These are phyloP conservation scores for Aspergillus sclerotioniger DNA, from an alignment of 495 filamentous ascomycete species.

Conservation along the genomic window DNA sequence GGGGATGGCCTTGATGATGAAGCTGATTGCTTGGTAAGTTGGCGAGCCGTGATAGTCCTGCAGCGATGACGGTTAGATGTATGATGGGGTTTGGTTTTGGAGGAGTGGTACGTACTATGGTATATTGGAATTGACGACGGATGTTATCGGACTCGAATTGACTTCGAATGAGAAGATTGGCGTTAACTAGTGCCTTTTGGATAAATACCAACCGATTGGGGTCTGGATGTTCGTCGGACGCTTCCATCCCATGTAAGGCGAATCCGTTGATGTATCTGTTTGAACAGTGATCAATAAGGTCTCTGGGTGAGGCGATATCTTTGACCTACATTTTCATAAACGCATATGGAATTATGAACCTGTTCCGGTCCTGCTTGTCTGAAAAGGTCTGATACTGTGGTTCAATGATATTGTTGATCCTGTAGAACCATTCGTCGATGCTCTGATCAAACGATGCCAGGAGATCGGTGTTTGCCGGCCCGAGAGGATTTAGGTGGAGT, in stretches of 20 bases:
- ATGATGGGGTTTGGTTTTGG: no score
- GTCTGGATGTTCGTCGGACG: background rate
- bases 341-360: slow-evolving; percentile 6
- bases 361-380: slow-evolving; percentile 4
- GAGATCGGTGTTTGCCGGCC: background rate
- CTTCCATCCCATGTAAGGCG: background rate
- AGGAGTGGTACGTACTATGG: background rate
- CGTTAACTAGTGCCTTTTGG: slow-evolving; percentile 1
- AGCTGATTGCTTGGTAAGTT: slow-evolving; percentile 4
- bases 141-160: slow-evolving; percentile 6
- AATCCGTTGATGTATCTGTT: slow-evolving; percentile 1
- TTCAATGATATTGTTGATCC: slow-evolving; percentile 5
- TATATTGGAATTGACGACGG: background rate
- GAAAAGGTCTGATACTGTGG: slow-evolving; percentile 3
- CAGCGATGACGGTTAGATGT: no score
- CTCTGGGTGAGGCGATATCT: no score
- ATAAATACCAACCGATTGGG: background rate
- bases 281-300: background rate
- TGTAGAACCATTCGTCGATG: slow-evolving; percentile 6
- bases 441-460: slow-evolving; percentile 1
- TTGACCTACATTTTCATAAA: slow-evolving; percentile 4
- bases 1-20: background rate
- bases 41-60: slow-evolving; percentile 1
- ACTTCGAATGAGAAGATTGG: background rate
- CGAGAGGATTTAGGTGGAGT: background rate